Base-by-base conservation (phyloP, 352 stramenopile genomes). In the Phytophthora podocarpi region DNA sequence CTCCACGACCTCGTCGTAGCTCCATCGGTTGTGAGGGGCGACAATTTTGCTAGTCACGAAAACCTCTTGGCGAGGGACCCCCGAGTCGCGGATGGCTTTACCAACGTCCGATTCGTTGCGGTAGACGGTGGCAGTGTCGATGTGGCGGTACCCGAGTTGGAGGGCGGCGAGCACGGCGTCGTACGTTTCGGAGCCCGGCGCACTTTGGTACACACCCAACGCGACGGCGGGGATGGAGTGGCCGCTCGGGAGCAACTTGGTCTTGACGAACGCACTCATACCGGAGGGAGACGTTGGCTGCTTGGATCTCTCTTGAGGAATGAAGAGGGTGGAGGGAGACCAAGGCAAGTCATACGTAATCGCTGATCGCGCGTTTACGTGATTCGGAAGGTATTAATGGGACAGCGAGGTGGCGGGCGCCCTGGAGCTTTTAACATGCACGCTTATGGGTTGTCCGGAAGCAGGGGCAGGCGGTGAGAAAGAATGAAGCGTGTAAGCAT, bases 121-220 rank as follows among this genome's bases (percentile, higher is more conserved):
- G 66, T 97, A 98, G 8, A 93, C 51, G 18, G 85, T 77, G 15
- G 91, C 91, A 11, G 84, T 93, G 68, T 97, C 90, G 60, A 98
- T 95, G 59, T 96, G 87, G 15, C 92, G 75, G 60, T 96, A 96
- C 24, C 90, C 90, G n/a, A 93, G 60, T 15, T 84, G 54, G 15
- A 97, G 70, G 10, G 79, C 81, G 0, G 49, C 50, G n/a, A 54
- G 28, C 26, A 91, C 82, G 8, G 79, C 79, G 47, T 87, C 50
- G 61, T 90, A 87, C 20, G 76, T 86, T 64, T 87, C 72, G 4
- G 59, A 45, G 2, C 78, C 78, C 4, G 78, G 74, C 2, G 60
- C 57, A 34, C 70, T 86, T 58, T 83, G 74, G 67, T 76, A 90
- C 9, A 87, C 76, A 27, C 81, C 81, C 31, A 90, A 63, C 1